A percentile compares a stretch with the other conserved stretches of the same genome.
Conservation (phyloP, 2,329 filamentous ascomycete genomes). For the Aspergillus calidoustus region DNA sequence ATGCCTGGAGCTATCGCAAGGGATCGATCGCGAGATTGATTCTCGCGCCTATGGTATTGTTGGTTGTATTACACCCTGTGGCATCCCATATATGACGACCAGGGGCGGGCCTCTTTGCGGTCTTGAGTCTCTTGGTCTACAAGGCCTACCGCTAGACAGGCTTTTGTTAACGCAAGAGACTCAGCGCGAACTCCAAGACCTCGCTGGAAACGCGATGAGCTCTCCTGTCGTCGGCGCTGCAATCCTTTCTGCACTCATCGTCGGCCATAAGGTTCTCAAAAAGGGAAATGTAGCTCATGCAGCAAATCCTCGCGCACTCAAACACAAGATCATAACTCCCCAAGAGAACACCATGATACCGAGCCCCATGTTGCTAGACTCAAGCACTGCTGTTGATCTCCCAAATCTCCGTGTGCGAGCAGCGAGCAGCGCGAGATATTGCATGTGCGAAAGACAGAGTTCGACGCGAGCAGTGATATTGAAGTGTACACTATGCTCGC, state of each 20-base stretch:
- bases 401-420: constrained; percentile 28
- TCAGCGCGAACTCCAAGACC: constrained; percentile 65
- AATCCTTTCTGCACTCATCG: constrained; percentile 63
- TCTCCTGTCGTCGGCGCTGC: constrained; percentile 71
- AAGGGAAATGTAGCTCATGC: constrained; percentile 16
- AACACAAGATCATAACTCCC: constrained; percentile 13
- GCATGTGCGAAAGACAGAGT: constrained; percentile 60
- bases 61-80: constrained; percentile 70
- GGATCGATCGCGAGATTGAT: constrained; percentile 65
- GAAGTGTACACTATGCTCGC: constrained; percentile 56
- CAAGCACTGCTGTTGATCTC: constrained; percentile 16
- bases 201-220: constrained; percentile 82
- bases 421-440: constrained; percentile 52
- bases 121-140: constrained; percentile 66
- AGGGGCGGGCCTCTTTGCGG: constrained; percentile 66
- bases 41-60: constrained; percentile 59
- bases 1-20: constrained; percentile 71
- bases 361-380: constrained; percentile 19
- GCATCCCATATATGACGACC: constrained; percentile 64
- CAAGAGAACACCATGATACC: constrained; percentile 21
- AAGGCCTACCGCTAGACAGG: constrained; percentile 68
- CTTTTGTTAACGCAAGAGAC: constrained; percentile 69
- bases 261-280: constrained; percentile 37
- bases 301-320: background rate
- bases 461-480: constrained; percentile 47